Percentiles rank a stretch among this genome's conserved stretches.
These are phyloP conservation scores for Pleurotus citrinopileatus DNA, from an alignment of 768 basidiomycete species.

Conservation along the genomic window DNA sequence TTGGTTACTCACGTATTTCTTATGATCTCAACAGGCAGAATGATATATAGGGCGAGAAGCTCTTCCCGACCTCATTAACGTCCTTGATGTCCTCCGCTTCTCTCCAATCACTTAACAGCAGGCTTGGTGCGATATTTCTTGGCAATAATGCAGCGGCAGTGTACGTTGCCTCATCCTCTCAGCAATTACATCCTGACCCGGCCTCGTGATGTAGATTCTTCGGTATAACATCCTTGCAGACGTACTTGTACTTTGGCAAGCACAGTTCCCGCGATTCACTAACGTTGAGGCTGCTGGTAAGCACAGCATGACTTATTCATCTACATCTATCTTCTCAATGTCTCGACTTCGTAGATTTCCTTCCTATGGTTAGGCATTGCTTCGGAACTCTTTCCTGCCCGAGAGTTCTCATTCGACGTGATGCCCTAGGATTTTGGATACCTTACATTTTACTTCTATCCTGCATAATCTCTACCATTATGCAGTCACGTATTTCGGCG, in stretches of 20 bases:
- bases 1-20: too few relatives aligned
- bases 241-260: neutral
- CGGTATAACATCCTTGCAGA: neutral
- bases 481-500: neutral
- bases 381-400: neutral
- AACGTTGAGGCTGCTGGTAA: neutral
- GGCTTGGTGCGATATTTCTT: neutral
- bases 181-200: neutral
- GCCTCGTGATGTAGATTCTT: neutral
- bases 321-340: neutral
- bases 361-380: neutral
- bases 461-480: neutral
- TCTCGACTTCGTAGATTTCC: neutral
- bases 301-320: neutral
- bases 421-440: neutral
- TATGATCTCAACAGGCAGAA: too few relatives aligned
- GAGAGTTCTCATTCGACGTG: neutral
- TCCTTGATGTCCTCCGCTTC: neutral
- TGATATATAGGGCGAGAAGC: too few relatives aligned
- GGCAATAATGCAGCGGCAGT: neutral
- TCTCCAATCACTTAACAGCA: neutral
- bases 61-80: neutral
- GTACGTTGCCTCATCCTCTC: neutral
- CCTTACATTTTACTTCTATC: neutral
- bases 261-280: neutral